These are phyloP conservation scores for Theobroma cacao DNA, from an alignment of 345 rosid genomes.

Conservation along the genomic window DNA sequence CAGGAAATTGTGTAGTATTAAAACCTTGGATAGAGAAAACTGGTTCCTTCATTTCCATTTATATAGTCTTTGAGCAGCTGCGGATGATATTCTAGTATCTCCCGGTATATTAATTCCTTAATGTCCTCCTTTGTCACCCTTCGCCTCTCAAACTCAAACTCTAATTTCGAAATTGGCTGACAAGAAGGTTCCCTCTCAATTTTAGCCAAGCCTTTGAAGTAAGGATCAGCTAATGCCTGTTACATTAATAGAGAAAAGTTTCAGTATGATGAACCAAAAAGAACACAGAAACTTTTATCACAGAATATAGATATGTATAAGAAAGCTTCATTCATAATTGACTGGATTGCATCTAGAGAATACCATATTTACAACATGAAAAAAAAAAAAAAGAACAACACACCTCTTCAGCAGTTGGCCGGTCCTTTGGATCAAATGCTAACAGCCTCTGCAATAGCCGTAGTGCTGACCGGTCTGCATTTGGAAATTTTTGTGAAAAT, in stretches of 20 bases:
- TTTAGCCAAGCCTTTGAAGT: conserved; percentile 86
- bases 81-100: conserved; percentile 94
- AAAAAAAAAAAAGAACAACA: conserved; percentile 25
- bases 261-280: not conserved
- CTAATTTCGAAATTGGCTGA: conserved; percentile 83
- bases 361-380: not conserved
- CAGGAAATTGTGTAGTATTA: conserved; percentile 12
- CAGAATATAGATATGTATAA: not conserved
- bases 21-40: conserved; percentile 94
- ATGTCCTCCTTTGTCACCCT: conserved; percentile 87
- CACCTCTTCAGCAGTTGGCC: conserved; percentile 92
- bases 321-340: not conserved
- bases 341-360: not conserved
- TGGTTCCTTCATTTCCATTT: conserved; percentile 78
- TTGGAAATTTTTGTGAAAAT: conserved; percentile 82
- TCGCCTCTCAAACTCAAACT: conserved; percentile 95
- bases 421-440: conserved; percentile 96
- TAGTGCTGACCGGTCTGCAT: conserved; percentile 74
- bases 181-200: conserved; percentile 95
- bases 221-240: conserved; percentile 94
- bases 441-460: conserved; percentile 74
- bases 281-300: not conserved
- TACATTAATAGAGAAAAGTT: conserved; percentile 5
- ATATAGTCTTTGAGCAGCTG: conserved; percentile 88
- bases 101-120: conserved; percentile 78